These are phyloP conservation scores for Wallemia hederae DNA, from an alignment of 1,284 basidiomycete species.

Conservation along the genomic window DNA sequence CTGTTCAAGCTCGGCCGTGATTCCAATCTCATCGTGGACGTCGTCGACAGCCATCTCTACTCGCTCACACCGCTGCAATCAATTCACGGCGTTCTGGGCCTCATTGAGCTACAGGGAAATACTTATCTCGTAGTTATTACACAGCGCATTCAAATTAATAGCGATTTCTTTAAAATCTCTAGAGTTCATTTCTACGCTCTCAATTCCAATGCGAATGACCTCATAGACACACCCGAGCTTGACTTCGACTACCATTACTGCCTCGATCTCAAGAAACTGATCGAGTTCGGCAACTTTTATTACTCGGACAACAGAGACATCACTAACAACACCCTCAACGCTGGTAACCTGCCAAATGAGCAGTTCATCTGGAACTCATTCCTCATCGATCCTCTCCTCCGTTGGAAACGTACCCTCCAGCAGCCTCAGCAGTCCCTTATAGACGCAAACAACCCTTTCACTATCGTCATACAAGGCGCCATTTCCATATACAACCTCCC, in stretches of 20 bases:
- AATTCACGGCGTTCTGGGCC: neutral
- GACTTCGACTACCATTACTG: constrained; percentile 64
- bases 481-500: constrained; percentile 34
- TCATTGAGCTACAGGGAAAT: neutral
- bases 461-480: constrained; percentile 71
- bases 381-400: constrained; percentile 46
- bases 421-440: constrained; percentile 51
- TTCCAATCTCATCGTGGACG: neutral
- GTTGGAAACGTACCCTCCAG: constrained; percentile 64
- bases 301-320: constrained; percentile 57
- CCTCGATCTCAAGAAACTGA: constrained; percentile 58
- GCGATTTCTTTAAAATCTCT: neutral
- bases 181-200: neutral
- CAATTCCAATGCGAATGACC: neutral
- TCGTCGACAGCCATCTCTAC: neutral
- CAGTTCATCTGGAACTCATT: constrained; percentile 24
- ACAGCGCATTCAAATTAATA: neutral
- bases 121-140: neutral
- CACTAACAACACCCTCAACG: constrained; percentile 32
- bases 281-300: constrained; percentile 79
- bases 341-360: constrained; percentile 26
- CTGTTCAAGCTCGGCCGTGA: neutral
- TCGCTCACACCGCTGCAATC: neutral
- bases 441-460: constrained; percentile 15
- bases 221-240: constrained; percentile 8